A percentile compares a stretch with the other conserved stretches of the same genome.
Evolutionary conservation across 495 filamentous ascomycete species (phyloP).

Genomic region (Penicillium desertorum): DNA sequence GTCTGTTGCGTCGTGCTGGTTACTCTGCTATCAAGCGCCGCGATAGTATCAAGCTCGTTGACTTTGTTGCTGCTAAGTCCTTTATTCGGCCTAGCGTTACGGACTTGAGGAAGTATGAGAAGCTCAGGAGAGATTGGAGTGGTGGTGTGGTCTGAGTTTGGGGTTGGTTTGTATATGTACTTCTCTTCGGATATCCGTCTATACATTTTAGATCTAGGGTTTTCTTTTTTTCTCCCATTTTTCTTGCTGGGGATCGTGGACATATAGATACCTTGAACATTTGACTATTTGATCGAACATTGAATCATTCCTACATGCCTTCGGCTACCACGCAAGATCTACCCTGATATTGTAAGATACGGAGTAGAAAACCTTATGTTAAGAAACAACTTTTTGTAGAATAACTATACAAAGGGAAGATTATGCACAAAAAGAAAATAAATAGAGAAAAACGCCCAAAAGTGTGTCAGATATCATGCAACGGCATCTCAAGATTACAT

Average conservation of each 20-base stretch:
- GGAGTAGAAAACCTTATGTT: background rate
- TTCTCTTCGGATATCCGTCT: background rate
- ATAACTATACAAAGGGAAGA: conserved; percentile 32
- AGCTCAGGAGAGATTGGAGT: conserved; percentile 53
- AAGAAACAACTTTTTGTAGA: conserved; percentile 25
- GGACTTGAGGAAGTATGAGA: conserved; percentile 68
- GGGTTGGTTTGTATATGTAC: background rate
- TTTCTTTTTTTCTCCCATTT: background rate
- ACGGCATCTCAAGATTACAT: conserved; percentile 42
- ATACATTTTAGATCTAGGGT: conserved; percentile 3
- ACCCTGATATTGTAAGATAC: background rate
- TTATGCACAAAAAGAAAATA: conserved; percentile 29
- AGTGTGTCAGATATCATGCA: conserved; percentile 28
- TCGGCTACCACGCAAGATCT: background rate
- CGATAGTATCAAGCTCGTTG: conserved; percentile 60
- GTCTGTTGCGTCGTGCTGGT: conserved; percentile 72
- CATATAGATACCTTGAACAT: conserved; percentile 15
- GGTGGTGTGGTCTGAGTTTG: conserved; percentile 31
- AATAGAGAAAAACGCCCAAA: conserved; percentile 23
- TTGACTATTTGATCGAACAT: conserved; percentile 2
- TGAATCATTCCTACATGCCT: background rate
- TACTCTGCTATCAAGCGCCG: conserved; percentile 69
- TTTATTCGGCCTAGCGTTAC: conserved; percentile 81
- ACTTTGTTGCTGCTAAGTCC: conserved; percentile 73
- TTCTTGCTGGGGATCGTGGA: background rate